Conservation (phyloP, 208 protist species). For the Strigomonas galati region DNA sequence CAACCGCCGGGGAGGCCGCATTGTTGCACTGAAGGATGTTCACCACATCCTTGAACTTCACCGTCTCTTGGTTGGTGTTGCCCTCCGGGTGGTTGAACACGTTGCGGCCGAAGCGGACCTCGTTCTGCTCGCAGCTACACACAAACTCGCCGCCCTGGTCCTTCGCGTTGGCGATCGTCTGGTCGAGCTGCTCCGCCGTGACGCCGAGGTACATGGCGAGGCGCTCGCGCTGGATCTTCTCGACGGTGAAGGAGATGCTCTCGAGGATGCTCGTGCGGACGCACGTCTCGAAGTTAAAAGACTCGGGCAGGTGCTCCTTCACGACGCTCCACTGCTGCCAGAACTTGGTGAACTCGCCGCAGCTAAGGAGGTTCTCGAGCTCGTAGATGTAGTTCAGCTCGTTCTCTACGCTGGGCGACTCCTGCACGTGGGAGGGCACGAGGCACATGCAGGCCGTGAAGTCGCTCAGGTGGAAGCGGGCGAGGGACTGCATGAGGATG, state of each 20-base stretch:
- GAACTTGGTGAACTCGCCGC: conserved; percentile 74
- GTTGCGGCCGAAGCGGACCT: conserved; percentile 58
- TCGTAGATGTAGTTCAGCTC: conserved; percentile 82
- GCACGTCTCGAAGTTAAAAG: conserved; percentile 73
- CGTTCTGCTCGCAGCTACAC: conserved; percentile 37
- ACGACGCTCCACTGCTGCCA: conserved; percentile 72
- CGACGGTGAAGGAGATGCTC: conserved; percentile 63
- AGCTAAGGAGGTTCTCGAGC: conserved; percentile 86
- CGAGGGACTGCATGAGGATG: conserved; percentile 77
- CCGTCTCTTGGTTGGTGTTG: conserved; percentile 46
- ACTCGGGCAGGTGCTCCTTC: conserved; percentile 61
- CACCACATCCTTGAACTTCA: conserved; percentile 61
- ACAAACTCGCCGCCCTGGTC: conserved; percentile 56
- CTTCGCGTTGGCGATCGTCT: conserved; percentile 59
- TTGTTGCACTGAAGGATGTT: conserved; percentile 26
- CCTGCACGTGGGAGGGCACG: conserved; percentile 77
- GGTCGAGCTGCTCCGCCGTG: conserved; percentile 35
- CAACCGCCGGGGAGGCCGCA: conserved; percentile 6
- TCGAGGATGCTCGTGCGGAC: conserved; percentile 78
- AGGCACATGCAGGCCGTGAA: conserved; percentile 87
- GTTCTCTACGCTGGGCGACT: conserved; percentile 67
- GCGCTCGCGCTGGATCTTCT: conserved; percentile 39
- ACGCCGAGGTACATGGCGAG: conserved; percentile 65
- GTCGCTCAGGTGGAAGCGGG: conserved; percentile 82
- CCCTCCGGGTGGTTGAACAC: conserved; percentile 73